Evolutionary conservation across 805 yeast genomes (phyloP), one percentile per base, ranked within the genome.

Genomic region (Cyberlindnera samutprakarnensis): DNA sequence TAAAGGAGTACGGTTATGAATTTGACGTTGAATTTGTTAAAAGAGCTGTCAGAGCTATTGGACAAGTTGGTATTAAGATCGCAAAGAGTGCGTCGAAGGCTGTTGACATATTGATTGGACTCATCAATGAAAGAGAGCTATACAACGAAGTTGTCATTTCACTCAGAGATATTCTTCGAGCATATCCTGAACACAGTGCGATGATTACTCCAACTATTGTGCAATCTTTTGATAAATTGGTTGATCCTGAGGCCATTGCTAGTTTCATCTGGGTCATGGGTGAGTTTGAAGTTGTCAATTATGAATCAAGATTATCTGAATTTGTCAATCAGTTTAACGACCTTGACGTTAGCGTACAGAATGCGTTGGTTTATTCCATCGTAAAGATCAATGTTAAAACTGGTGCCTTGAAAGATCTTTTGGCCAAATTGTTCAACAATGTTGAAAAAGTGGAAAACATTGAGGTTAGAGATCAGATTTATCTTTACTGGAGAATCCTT

Each of bases 1-100:
- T 82, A 38, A 76, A 78, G 49, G 94, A 83, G 54, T 83, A 83
- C 50, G 74, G 90, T 5, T 75, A 78, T 79, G 95, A 84, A 50
- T 75, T 86, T 46, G 96, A 90, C 49, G 74, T 78, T 4, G 79
- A 83, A 29, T 75, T 87, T 42, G 94, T 81, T 12, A 53, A 68
- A 26, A 69, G 76, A 38, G 68, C 90, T 3, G 71, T 82, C 23
- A 65, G 65, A 36, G 82, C 83, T 7, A 68, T 82, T 41, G 80
- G 85, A 0, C 80, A 83, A 30, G 68, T 82, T 29, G 87, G 86
- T 9, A 75, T 81, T 39, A 76, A 78, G 47, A 56, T 77, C 13
- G 63, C 71, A 6, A 66, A 61, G 33, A 61, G 72, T 30, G 47
- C 58, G 11, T 65, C 71, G 27, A 76, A 70, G 44, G 69, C 84